phyloP scores from a whole-genome alignment of 768 basidiomycete species.

The Leccinum disarticulatum region DNA sequence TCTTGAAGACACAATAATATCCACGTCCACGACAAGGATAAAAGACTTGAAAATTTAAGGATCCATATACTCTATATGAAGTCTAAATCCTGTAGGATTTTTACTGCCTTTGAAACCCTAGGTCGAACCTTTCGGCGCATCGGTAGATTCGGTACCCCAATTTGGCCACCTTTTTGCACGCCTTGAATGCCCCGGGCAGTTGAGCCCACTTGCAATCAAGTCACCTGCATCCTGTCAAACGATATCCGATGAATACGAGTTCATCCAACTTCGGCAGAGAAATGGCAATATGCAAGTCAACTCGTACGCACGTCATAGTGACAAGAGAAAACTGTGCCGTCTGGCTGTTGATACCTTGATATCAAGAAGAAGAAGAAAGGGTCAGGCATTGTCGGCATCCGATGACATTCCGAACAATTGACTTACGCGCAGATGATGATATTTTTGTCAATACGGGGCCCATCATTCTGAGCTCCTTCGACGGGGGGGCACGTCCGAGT shows the following conservation, averaged over 20 bases:
- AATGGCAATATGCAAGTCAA: background rate
- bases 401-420: background rate
- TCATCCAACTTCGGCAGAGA: background rate
- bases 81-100: too few species aligned
- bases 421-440: slow-evolving; percentile 2
- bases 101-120: too few species aligned
- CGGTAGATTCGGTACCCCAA: too few species aligned
- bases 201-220: too few species aligned
- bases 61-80: too few species aligned
- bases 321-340: background rate
- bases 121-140: too few species aligned
- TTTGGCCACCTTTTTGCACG: too few species aligned
- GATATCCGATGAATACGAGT: background rate
- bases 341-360: background rate
- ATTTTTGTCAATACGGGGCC: too few species aligned
- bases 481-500: background rate
- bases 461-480: background rate
- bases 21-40: too few species aligned
- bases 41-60: too few species aligned
- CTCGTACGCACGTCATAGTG: background rate
- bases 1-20: too few species aligned
- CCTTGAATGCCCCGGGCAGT: too few species aligned
- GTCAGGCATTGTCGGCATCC: background rate
- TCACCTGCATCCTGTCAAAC: background rate
- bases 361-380: background rate